phyloP scores from a whole-genome alignment of 495 filamentous ascomycete species.

The Penicillium robsamsonii region DNA sequence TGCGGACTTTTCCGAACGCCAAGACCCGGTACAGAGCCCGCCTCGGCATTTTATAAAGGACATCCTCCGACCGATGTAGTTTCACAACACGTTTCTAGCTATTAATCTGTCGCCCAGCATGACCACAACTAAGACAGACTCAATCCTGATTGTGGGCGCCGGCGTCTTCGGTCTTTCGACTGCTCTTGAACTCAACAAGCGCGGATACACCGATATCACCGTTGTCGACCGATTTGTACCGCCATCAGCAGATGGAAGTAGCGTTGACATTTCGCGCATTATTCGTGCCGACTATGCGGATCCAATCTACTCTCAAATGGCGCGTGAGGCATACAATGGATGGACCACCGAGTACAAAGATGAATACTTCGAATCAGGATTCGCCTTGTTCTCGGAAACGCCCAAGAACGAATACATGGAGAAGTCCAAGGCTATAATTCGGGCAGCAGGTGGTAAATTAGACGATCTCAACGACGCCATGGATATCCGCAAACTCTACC shows the following conservation, averaged over 20 bases:
- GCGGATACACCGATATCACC: conserved; percentile 21
- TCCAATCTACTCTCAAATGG: conserved; percentile 58
- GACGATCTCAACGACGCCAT: conserved; percentile 11
- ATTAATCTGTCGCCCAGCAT: conserved; percentile 11
- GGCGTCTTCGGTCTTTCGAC: conserved; percentile 20
- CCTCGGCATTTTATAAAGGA: conserved; percentile 7
- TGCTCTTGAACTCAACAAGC: conserved; percentile 11
- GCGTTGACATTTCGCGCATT: conserved; percentile 60
- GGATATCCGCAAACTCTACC: conserved; percentile 10
- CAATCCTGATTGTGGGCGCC: conserved; percentile 14
- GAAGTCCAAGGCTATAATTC: conserved; percentile 11
- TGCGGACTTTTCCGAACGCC: conserved; percentile 21
- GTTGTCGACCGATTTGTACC: conserved; percentile 55
- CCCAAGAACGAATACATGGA: conserved; percentile 24
- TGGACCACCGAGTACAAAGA: conserved; percentile 44
- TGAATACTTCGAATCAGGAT: conserved; percentile 4
- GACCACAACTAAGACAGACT: conserved; percentile 26
- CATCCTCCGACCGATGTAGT: neutral
- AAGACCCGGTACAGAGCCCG: conserved; percentile 22
- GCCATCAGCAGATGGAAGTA: conserved; percentile 55
- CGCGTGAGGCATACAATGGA: conserved; percentile 52
- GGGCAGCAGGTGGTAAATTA: conserved; percentile 3
- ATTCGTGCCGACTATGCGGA: conserved; percentile 69
- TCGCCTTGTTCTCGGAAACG: conserved; percentile 6
- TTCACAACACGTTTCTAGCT: neutral